These are phyloP conservation scores for Aschersonia sp. DNA, from an alignment of 2,329 filamentous ascomycete genomes.

Conservation along the genomic window DNA sequence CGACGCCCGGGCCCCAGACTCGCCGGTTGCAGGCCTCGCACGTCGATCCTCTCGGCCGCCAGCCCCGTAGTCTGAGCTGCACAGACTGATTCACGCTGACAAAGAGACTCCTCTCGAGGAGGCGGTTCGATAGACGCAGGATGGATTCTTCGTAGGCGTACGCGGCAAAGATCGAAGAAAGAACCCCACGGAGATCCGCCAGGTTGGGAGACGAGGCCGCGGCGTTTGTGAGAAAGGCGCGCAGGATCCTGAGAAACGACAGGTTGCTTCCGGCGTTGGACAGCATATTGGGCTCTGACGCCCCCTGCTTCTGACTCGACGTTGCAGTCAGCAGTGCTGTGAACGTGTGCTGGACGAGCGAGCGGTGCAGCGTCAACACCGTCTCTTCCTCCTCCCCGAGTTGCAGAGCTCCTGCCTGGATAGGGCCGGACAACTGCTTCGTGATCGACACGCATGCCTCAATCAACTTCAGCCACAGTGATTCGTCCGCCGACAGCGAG, in stretches of 20 bases:
- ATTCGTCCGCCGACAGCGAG: constrained; percentile 36
- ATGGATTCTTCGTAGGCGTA: constrained; percentile 94
- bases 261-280: constrained; percentile 36
- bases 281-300: constrained; percentile 19
- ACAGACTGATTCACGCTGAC: constrained; percentile 64
- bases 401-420: constrained; percentile 21
- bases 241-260: constrained; percentile 77
- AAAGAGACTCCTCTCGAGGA: constrained; percentile 83
- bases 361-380: constrained; percentile 54
- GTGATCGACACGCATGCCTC: constrained; percentile 49
- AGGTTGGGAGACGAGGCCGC: constrained; percentile 72
- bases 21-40: constrained; percentile 76
- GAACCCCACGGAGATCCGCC: constrained; percentile 70
- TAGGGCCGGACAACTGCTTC: constrained; percentile 42
- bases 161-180: constrained; percentile 82
- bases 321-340: constrained; percentile 71
- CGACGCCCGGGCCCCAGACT: constrained; percentile 76
- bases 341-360: constrained; percentile 79
- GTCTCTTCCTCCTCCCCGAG: constrained; percentile 38
- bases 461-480: constrained; percentile 46
- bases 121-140: constrained; percentile 66
- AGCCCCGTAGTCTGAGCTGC: constrained; percentile 65
- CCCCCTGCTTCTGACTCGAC: constrained; percentile 29
- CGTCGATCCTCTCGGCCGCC: constrained; percentile 72
- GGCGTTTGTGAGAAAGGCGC: constrained; percentile 75